A percentile compares a stretch with the other conserved stretches of the same genome.
These are phyloP conservation scores for Amanita molliuscula DNA, from an alignment of 768 basidiomycete species.

Conservation along the genomic window DNA sequence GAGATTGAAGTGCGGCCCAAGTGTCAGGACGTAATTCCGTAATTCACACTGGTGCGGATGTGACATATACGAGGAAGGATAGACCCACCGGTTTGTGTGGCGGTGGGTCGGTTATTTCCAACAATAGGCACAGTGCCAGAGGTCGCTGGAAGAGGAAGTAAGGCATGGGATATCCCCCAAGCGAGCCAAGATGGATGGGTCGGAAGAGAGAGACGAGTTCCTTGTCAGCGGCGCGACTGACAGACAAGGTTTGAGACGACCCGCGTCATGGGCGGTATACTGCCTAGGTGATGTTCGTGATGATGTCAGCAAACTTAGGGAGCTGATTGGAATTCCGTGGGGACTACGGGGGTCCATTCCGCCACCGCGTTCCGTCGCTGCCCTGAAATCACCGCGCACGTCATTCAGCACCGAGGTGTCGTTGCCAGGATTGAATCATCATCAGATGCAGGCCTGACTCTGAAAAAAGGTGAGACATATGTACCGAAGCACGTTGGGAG, in stretches of 20 bases:
- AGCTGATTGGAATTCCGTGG: neutral
- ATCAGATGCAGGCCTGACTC: too few species aligned
- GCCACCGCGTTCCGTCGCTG: neutral
- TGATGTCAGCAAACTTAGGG: constrained; percentile 1
- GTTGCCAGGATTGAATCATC: too few species aligned
- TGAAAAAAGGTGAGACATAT: too few species aligned
- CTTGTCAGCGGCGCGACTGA: neutral
- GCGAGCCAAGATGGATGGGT: neutral
- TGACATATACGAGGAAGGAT: neutral
- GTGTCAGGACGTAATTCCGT: neutral
- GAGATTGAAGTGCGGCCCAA: constrained; percentile 2
- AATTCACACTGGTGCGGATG: neutral
- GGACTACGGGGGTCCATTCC: neutral
- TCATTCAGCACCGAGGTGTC: neutral
- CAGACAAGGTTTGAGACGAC: neutral
- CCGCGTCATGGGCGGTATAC: neutral
- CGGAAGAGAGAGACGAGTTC: neutral
- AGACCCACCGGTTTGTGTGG: neutral
- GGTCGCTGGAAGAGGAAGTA: neutral
- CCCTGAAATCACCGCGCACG: neutral
- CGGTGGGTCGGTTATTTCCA: neutral
- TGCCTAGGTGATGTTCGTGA: neutral
- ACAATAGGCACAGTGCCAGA: constrained; percentile 1
- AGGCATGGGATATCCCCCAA: neutral
- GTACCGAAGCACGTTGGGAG: neutral